Conservation (phyloP, 257 asterid genomes). For the Nicotiana sylvestris region DNA sequence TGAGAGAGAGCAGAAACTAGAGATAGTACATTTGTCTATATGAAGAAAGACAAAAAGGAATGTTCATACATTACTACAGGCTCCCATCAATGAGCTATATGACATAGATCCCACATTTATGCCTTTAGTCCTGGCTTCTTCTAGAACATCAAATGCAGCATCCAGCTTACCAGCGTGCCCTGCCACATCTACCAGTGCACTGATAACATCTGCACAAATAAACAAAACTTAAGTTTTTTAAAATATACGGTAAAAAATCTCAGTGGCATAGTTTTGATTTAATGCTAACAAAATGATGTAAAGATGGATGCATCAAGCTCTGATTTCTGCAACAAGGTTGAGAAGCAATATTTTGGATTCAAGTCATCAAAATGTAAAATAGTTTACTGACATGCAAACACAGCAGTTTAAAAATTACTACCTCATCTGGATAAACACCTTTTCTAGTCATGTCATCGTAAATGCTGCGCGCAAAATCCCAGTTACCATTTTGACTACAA, state of each 20-base stretch:
- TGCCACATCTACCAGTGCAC: conserved; percentile 93
- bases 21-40: not conserved
- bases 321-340: not conserved
- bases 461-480: conserved; percentile 86
- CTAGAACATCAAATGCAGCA: conserved; percentile 80
- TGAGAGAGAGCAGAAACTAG: not conserved
- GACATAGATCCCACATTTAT: conserved; percentile 73
- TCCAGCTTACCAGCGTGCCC: conserved; percentile 96
- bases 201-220: conserved; percentile 66
- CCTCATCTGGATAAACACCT: conserved; percentile 95
- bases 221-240: conserved; percentile 12
- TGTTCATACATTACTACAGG: conserved; percentile 79
- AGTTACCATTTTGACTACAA: conserved; percentile 87
- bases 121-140: conserved; percentile 76
- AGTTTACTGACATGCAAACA: not conserved
- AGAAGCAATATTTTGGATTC: not conserved
- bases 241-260: not conserved
- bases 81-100: conserved; percentile 98
- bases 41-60: conserved; percentile 1
- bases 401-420: conserved; percentile 23
- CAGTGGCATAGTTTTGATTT: not conserved
- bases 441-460: conserved; percentile 79
- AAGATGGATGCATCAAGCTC: conserved; percentile 5
- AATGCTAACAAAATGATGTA: not conserved
- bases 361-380: not conserved